These are phyloP conservation scores for Daldinia vernicosa DNA, from an alignment of 495 filamentous ascomycete genomes.

Conservation along the genomic window DNA sequence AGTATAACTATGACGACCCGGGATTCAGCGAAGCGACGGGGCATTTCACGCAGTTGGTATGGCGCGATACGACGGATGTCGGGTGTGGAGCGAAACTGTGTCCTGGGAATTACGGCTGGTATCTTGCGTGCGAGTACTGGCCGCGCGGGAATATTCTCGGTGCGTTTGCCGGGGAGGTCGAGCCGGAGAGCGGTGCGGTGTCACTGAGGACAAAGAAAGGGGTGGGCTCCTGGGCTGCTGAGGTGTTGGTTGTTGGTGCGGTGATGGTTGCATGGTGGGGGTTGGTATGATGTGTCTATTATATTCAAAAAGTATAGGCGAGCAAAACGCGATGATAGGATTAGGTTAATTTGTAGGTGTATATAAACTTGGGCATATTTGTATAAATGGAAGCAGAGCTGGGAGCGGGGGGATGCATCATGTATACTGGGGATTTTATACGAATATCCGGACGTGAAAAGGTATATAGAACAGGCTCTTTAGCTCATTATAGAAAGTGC, in stretches of 20 bases:
- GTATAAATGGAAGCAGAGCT: neutral
- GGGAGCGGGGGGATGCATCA: neutral
- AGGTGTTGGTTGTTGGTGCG: constrained; percentile 1
- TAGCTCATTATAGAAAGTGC: too few species aligned
- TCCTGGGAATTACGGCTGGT: constrained; percentile 67
- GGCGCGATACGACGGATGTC: constrained; percentile 72
- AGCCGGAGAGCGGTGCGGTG: constrained; percentile 22
- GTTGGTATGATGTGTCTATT: constrained; percentile 14
- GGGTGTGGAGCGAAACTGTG: constrained; percentile 75
- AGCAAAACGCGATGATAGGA: neutral
- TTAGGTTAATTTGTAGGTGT: neutral
- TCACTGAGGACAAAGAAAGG: neutral
- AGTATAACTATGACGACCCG: constrained; percentile 66
- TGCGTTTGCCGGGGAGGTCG: constrained; percentile 62
- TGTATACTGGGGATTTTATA: neutral
- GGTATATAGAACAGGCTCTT: neutral
- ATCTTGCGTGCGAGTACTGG: constrained; percentile 82
- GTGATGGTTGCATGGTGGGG: constrained; percentile 12
- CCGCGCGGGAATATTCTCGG: constrained; percentile 78
- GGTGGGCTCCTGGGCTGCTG: neutral
- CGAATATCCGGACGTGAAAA: neutral
- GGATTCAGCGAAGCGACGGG: constrained; percentile 73
- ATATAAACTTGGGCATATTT: neutral
- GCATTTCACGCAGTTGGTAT: constrained; percentile 87
- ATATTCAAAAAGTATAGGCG: neutral